Base-by-base conservation (phyloP, 305 asterid species). In the Fraxinus dipetala region DNA sequence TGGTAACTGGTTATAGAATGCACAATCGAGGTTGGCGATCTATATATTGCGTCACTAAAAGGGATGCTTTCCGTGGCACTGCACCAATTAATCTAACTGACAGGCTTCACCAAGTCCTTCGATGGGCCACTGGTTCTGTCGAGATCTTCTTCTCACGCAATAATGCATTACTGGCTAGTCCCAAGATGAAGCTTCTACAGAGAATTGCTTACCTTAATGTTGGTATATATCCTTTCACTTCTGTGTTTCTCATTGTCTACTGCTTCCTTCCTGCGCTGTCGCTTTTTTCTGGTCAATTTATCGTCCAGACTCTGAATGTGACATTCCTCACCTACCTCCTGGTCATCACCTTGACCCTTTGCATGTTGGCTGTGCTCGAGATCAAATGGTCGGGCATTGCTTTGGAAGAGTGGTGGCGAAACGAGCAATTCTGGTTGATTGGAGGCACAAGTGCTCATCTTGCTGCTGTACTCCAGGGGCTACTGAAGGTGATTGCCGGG, bases 111-210 rank as follows among this genome's bases (percentile, higher is more conserved):
- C 99, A 95, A 83, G 99, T 95, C 45, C 98, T 95, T 3, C 93
- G 99, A 4, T 95, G 99, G 99, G 99, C 99, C 36, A 96, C 99
- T 1, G 98, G 98, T 0, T 96, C 98, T 0, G 98, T 94, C 3
- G 98, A 95, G 89, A 95, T 95, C 70, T 95, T 95, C 90, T 95
- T 96, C 80, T 96, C 99, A 0, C 92, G 98, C 0, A 96, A 96
- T 75, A 96, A 96, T 0, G 98, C 99, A 0, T 34, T 94, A 18
- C 74, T 96, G 16, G 98, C 98, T 14, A 93, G 98, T 65, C 91
- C 96, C 0, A 91, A 83, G 87, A 91, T 96, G 97, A 92, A 93
- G 87, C 11, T 95, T 51, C 84, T 95, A 6, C 99, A 95, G 78
- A 84, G 99, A 76, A 82, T 95, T 1, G 99, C 99, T 0, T 95